A percentile compares a stretch with the other conserved stretches of the same genome.
Conservation (phyloP, 2,329 filamentous ascomycete genomes). For the Plectosphaerella sp. region DNA sequence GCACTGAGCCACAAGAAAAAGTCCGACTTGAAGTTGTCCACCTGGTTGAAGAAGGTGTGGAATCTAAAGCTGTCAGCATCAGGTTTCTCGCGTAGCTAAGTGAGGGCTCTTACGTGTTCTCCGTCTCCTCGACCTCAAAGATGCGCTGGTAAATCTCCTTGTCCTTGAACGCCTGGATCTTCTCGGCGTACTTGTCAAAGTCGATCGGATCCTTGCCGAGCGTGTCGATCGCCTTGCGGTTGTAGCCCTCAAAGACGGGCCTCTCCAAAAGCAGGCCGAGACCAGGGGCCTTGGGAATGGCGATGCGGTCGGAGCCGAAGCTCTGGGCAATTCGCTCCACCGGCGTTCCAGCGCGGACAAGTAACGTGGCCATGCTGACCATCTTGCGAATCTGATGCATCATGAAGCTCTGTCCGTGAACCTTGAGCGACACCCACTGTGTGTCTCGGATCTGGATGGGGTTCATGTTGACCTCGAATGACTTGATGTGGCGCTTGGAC, state of each 20-base stretch:
- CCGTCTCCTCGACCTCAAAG: slow-evolving; percentile 82
- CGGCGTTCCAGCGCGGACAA: slow-evolving; percentile 79
- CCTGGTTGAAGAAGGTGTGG: slow-evolving; percentile 73
- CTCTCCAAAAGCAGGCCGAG: slow-evolving; percentile 84
- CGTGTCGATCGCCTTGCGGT: slow-evolving; percentile 62
- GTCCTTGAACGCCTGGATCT: slow-evolving; percentile 87
- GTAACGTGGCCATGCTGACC: slow-evolving; percentile 85
- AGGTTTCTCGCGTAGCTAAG: background rate
- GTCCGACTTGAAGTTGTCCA: slow-evolving; percentile 68
- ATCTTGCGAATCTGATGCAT: slow-evolving; percentile 99
- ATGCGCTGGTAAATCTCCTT: slow-evolving; percentile 88
- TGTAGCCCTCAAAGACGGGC: slow-evolving; percentile 89
- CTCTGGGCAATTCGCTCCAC: slow-evolving; percentile 67
- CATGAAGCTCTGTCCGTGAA: slow-evolving; percentile 99
- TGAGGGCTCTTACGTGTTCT: slow-evolving; percentile 65
- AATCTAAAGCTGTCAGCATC: slow-evolving; percentile 46
- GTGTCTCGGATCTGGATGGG: slow-evolving; percentile 86
- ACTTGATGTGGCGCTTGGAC: slow-evolving; percentile 86
- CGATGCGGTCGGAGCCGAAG: slow-evolving; percentile 68
- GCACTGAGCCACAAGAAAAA: slow-evolving; percentile 74
- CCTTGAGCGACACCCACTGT: slow-evolving; percentile 92
- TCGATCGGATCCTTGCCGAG: slow-evolving; percentile 66
- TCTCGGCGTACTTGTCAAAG: slow-evolving; percentile 71
- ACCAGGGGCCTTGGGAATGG: slow-evolving; percentile 90
- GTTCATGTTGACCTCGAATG: slow-evolving; percentile 71